These are phyloP conservation scores for Vitis amurensis DNA, from an alignment of 164 flowering plant genomes.

Conservation along the genomic window DNA sequence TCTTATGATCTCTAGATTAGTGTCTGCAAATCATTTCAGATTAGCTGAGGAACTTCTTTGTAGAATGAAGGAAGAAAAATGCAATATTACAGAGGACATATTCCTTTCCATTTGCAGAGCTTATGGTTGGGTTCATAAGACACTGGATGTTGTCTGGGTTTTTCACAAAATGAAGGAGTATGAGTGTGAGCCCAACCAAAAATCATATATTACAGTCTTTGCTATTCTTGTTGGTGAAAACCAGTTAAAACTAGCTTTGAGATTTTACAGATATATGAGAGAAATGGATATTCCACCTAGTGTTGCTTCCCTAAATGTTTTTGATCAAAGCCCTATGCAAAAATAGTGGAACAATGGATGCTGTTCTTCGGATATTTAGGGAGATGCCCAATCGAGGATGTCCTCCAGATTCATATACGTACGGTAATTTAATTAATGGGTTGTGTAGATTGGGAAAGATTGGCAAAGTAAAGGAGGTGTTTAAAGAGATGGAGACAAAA, in stretches of 20 bases:
- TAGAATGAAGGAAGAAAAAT: slow-evolving; percentile 77
- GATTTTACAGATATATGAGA: slow-evolving; percentile 68
- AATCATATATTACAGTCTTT: slow-evolving; percentile 61
- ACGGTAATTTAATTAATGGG: slow-evolving; percentile 88
- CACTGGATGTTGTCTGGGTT: slow-evolving; percentile 71
- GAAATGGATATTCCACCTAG: slow-evolving; percentile 55
- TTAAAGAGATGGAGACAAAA: slow-evolving; percentile 62
- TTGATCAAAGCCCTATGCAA: slow-evolving; percentile 86
- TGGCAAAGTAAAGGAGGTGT: slow-evolving; percentile 61
- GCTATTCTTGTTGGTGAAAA: slow-evolving; percentile 72
- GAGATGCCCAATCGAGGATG: slow-evolving; percentile 77
- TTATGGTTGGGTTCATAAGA: slow-evolving; percentile 81
- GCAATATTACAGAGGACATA: slow-evolving; percentile 51
- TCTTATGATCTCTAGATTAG: slow-evolving; percentile 61
- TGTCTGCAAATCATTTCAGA: slow-evolving; percentile 66
- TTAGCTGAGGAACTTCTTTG: slow-evolving; percentile 60
- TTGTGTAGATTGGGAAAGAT: slow-evolving; percentile 61
- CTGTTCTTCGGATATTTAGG: slow-evolving; percentile 55
- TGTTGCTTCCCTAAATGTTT: slow-evolving; percentile 61
- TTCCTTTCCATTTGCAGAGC: slow-evolving; percentile 69
- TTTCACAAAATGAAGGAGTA: slow-evolving; percentile 69
- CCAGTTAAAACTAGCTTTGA: slow-evolving; percentile 63
- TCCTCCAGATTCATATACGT: slow-evolving; percentile 80
- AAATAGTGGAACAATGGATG: slow-evolving; percentile 50
- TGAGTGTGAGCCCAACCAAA: slow-evolving; percentile 51